A percentile compares a stretch with the other conserved stretches of the same genome.
Conservation (phyloP, 805 yeast species). For the Metschnikowia peoriensis region DNA sequence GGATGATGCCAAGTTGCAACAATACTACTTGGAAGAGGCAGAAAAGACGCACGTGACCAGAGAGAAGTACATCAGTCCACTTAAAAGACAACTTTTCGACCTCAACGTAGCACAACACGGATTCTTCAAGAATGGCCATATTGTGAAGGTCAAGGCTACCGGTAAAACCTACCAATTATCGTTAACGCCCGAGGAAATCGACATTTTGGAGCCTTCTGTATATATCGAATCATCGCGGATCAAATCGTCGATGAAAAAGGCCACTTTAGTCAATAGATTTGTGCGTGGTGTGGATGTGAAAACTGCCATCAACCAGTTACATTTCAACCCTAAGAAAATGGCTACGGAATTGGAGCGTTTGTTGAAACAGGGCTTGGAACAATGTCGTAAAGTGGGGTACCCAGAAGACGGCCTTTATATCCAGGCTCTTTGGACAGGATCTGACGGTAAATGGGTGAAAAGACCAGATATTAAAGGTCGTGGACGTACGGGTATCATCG, state of each 20-base stretch:
- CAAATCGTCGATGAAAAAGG: constrained; percentile 86
- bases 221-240: constrained; percentile 77
- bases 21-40: constrained; percentile 47
- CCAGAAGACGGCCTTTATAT: constrained; percentile 64
- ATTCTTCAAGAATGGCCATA: constrained; percentile 63
- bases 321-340: constrained; percentile 77
- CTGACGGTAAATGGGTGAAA: constrained; percentile 73
- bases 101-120: constrained; percentile 61
- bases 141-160: constrained; percentile 37
- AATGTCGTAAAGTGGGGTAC: constrained; percentile 60
- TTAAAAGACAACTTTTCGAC: constrained; percentile 64
- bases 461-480: constrained; percentile 84
- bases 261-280: constrained; percentile 74
- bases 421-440: constrained; percentile 85
- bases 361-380: constrained; percentile 67
- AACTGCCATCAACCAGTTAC: constrained; percentile 88
- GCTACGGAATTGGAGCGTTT: constrained; percentile 76
- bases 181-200: constrained; percentile 64
- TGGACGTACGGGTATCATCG: constrained; percentile 80
- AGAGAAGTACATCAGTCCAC: constrained; percentile 65
- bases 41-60: constrained; percentile 41
- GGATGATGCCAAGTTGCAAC: constrained; percentile 43
- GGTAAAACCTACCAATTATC: constrained; percentile 54
- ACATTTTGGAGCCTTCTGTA: constrained; percentile 84
- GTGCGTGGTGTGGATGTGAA: constrained; percentile 68